Evolutionary conservation across 2,329 filamentous ascomycete species (phyloP).

Genomic region (Fusarium beomiforme): DNA sequence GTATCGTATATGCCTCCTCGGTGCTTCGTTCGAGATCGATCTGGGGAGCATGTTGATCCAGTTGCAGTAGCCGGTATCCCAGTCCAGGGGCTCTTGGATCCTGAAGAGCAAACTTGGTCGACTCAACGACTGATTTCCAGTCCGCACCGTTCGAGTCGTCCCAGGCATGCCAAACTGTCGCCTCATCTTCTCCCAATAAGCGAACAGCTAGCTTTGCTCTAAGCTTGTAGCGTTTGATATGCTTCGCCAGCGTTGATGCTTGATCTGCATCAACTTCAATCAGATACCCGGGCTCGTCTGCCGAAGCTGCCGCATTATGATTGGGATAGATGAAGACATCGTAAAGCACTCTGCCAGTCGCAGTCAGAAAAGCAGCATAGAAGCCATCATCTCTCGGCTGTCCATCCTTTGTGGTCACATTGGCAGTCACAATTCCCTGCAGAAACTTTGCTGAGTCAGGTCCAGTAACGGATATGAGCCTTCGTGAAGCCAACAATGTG

Average conservation of each 20-base stretch:
- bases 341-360: conserved; percentile 83
- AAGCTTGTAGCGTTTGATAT: conserved; percentile 87
- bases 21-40: conserved; percentile 58
- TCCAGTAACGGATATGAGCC: conserved; percentile 82
- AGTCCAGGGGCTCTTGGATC: conserved; percentile 67
- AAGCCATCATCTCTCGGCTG: conserved; percentile 61
- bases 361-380: conserved; percentile 88
- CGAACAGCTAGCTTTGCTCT: conserved; percentile 80
- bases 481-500: conserved; percentile 74
- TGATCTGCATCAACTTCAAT: conserved; percentile 84
- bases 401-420: conserved; percentile 51
- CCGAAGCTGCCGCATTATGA: conserved; percentile 42
- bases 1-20: conserved; percentile 74
- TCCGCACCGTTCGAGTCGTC: conserved; percentile 54
- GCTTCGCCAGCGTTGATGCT: conserved; percentile 69
- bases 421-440: conserved; percentile 84
- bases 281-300: conserved; percentile 60
- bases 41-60: conserved; percentile 45
- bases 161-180: conserved; percentile 80
- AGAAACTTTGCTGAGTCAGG: conserved; percentile 84
- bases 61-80: conserved; percentile 60
- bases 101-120: conserved; percentile 50
- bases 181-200: conserved; percentile 71
- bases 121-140: conserved; percentile 33
- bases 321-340: conserved; percentile 90